Evolutionary conservation across 1,284 basidiomycete species (phyloP).

Genomic region (Trichosporon asahii): DNA sequence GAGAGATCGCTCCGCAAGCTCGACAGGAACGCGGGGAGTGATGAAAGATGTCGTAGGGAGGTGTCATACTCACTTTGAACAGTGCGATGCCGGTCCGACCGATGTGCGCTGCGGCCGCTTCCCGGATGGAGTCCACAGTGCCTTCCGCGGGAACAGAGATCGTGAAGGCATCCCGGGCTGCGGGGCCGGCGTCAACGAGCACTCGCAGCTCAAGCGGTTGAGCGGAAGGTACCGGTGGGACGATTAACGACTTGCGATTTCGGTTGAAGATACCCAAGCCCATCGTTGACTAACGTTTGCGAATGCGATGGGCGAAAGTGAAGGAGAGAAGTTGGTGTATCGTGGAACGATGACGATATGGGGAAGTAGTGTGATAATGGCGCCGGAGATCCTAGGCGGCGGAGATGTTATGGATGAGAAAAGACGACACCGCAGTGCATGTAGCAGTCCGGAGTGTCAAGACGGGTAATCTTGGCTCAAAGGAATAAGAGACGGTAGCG

Average conservation of each 20-base stretch:
- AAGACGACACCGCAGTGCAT: background rate
- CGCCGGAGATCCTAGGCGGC: too few species aligned
- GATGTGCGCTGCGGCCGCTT: slow-evolving; percentile 31
- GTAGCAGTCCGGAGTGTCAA: background rate
- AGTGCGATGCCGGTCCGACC: slow-evolving; percentile 32
- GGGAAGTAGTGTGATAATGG: background rate
- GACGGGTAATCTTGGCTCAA: background rate
- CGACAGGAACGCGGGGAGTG: background rate
- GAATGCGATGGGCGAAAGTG: background rate
- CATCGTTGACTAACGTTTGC: slow-evolving; percentile 10
- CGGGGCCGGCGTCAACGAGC: slow-evolving; percentile 25
- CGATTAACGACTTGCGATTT: slow-evolving; percentile 13
- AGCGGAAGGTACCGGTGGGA: background rate
- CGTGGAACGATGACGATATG: background rate
- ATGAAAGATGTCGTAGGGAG: too few species aligned
- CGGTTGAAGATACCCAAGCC: slow-evolving; percentile 21
- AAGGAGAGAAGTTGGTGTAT: background rate
- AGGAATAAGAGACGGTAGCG: background rate
- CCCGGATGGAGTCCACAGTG: slow-evolving; percentile 29
- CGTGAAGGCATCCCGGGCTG: slow-evolving; percentile 31
- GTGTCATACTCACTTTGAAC: slow-evolving; percentile 50
- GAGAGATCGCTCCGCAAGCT: background rate
- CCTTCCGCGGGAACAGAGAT: slow-evolving; percentile 35
- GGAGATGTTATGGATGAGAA: background rate
- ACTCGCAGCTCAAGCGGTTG: slow-evolving; percentile 18